phyloP scores from a whole-genome alignment of 805 yeast species.

The Saccharomycopsis microspora region DNA sequence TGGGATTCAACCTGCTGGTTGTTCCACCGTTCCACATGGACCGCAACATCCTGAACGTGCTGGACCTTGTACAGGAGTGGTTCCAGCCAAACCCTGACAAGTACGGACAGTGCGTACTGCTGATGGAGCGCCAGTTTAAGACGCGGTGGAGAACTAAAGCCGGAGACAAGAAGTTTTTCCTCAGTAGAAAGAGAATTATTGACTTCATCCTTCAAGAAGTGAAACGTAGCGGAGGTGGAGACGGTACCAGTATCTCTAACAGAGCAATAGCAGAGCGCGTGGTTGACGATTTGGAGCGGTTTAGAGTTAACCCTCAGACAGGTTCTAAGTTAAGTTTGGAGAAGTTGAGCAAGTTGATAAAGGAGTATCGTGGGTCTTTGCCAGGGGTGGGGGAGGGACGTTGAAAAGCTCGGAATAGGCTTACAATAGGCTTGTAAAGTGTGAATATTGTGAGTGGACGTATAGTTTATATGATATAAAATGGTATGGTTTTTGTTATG shows the following conservation, averaged over 20 bases:
- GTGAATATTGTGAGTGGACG: no score
- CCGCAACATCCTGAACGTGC: conserved; percentile 3
- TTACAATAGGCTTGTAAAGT: no score
- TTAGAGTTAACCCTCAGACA: conserved; percentile 3
- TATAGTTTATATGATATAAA: no score
- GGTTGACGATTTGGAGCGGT: conserved; percentile 4
- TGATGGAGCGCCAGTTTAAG: conserved; percentile 5
- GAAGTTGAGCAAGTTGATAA: conserved; percentile 8
- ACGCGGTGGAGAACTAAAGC: conserved; percentile 10
- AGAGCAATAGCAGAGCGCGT: neutral
- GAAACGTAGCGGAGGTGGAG: neutral
- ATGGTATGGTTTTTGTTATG: no score
- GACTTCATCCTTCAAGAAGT: conserved; percentile 6
- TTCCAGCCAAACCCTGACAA: conserved; percentile 8
- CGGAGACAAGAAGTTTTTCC: conserved; percentile 10
- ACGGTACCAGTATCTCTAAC: neutral
- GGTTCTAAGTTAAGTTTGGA: conserved; percentile 11
- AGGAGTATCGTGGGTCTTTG: neutral
- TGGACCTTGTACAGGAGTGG: conserved; percentile 11
- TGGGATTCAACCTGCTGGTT: no score
- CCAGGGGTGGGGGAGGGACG: no score
- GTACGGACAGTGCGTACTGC: conserved; percentile 3
- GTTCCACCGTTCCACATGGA: conserved; percentile 14
- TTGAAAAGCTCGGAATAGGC: no score
- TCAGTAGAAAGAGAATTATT: conserved; percentile 8